Evolutionary conservation across 768 basidiomycete species (phyloP).

Genomic region (Clitopilus hobsonii): DNA sequence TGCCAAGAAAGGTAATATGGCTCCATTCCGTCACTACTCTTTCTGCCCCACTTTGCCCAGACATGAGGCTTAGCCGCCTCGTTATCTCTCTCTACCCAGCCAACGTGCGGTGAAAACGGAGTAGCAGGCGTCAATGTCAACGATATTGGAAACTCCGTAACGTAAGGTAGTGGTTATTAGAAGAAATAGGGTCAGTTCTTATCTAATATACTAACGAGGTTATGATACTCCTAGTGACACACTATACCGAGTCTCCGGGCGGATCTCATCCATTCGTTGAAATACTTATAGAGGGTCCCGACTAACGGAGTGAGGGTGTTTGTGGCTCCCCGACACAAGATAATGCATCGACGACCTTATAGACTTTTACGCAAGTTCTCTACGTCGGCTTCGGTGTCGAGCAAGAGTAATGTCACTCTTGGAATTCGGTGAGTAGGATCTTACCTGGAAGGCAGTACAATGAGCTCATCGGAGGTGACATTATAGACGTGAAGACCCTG

Average conservation of each 20-base stretch:
- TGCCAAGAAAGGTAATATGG: neutral
- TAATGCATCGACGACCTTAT: neutral
- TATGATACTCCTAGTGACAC: slow-evolving; percentile 1
- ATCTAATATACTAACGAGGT: neutral
- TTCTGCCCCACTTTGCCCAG: neutral
- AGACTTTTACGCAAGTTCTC: slow-evolving; percentile 1
- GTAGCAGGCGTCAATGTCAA: too few species aligned
- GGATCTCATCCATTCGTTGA: neutral
- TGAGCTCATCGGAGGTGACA: neutral
- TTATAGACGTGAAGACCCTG: slow-evolving; percentile 67
- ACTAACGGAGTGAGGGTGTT: neutral
- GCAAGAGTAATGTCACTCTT: slow-evolving; percentile 15
- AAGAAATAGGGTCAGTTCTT: neutral
- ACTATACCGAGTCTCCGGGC: neutral
- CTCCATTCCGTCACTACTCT: neutral
- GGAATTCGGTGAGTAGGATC: slow-evolving; percentile 22
- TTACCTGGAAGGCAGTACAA: neutral
- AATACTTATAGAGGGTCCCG: neutral
- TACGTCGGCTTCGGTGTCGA: neutral
- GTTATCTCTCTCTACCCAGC: too few species aligned
- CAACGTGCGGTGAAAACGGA: too few species aligned
- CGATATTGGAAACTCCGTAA: too few species aligned
- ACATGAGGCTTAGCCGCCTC: neutral
- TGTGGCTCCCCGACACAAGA: neutral
- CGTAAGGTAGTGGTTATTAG: neutral